Evolutionary conservation across 805 yeast species (phyloP).

Genomic region (Pichia pseudocactophila): DNA sequence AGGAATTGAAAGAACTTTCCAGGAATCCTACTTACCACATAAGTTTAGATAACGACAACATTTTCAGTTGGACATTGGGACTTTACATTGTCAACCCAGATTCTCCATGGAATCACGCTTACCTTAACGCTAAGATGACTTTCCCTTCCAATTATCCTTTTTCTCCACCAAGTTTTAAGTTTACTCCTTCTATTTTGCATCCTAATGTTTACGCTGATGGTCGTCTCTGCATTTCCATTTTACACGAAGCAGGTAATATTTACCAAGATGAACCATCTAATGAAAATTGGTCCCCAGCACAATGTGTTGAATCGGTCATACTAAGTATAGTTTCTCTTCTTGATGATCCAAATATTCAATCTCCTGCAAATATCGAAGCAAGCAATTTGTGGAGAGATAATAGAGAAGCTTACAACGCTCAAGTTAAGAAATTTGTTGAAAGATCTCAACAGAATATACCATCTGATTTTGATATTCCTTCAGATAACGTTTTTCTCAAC

Average conservation of each 20-base stretch:
- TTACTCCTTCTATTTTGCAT: conserved; percentile 88
- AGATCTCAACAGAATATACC: conserved; percentile 82
- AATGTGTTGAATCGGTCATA: conserved; percentile 84
- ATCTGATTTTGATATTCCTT: conserved; percentile 72
- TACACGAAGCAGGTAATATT: conserved; percentile 87
- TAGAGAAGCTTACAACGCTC: conserved; percentile 64
- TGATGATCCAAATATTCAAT: conserved; percentile 87
- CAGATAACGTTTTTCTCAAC: conserved; percentile 5
- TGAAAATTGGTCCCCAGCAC: conserved; percentile 92
- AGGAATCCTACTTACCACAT: conserved; percentile 28
- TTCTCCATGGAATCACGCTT: conserved; percentile 89
- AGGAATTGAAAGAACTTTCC: conserved; percentile 26
- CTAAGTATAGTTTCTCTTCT: conserved; percentile 83
- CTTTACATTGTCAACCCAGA: conserved; percentile 87
- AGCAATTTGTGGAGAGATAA: conserved; percentile 82
- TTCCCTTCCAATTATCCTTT: conserved; percentile 90
- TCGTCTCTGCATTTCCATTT: conserved; percentile 71
- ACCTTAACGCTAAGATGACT: conserved; percentile 87
- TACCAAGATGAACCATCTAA: conserved; percentile 86
- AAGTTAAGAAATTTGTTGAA: conserved; percentile 75
- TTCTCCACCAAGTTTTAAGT: conserved; percentile 85
- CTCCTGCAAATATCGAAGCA: conserved; percentile 96
- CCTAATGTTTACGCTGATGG: conserved; percentile 95
- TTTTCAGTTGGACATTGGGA: conserved; percentile 72
- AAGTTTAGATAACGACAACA: conserved; percentile 44